Evolutionary conservation across 2,329 filamentous ascomycete species (phyloP).

Genomic region (Colletotrichum sansevieriae): DNA sequence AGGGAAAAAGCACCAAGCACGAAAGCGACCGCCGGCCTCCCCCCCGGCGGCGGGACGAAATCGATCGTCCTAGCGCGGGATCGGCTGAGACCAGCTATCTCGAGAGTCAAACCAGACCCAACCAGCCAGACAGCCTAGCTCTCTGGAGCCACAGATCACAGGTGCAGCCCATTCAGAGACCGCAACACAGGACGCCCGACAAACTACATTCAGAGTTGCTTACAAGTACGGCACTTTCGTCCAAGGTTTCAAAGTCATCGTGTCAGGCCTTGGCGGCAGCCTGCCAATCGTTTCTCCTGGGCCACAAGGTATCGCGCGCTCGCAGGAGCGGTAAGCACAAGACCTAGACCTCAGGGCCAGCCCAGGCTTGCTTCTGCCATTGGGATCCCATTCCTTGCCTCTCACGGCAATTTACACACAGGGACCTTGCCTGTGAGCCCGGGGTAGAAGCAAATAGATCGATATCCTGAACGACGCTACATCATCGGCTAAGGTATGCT

Average conservation of each 20-base stretch:
- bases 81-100: too few species aligned
- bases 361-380: slow-evolving; percentile 3
- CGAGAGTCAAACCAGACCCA: not conserved
- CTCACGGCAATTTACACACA: too few species aligned
- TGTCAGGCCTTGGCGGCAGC: not conserved
- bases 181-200: slow-evolving; percentile 1
- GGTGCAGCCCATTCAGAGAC: too few species aligned
- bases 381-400: not conserved
- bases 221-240: too few species aligned
- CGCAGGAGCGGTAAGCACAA: not conserved
- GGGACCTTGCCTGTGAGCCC: slow-evolving; percentile 14
- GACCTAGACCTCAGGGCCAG: not conserved
- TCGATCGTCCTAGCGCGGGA: too few species aligned
- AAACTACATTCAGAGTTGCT: too few species aligned
- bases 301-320: not conserved
- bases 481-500: not conserved
- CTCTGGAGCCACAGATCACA: not conserved
- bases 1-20: too few species aligned
- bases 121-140: slow-evolving; percentile 1
- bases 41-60: too few species aligned
- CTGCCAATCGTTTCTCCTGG: slow-evolving; percentile 1
- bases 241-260: too few species aligned
- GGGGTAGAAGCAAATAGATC: not conserved
- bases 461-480: slow-evolving; percentile 1
- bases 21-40: too few species aligned